Conservation (phyloP, 371 early-diverging fungal species). For the Rhizopus delemar region DNA sequence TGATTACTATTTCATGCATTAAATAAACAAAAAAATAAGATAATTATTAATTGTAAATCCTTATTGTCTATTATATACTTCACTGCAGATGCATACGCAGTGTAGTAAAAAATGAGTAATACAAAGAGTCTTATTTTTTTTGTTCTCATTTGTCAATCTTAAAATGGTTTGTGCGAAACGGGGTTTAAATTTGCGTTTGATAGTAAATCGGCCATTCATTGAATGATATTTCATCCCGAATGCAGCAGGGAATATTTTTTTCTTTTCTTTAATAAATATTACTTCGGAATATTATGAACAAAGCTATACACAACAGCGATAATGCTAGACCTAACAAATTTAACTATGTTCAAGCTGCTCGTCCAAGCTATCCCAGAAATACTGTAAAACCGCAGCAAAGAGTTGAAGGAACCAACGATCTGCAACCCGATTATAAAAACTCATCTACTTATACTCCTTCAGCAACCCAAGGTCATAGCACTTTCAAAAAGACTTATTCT, state of each 20-base stretch:
- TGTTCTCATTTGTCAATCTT: neutral
- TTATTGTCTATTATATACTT: neutral
- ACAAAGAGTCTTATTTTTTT: neutral
- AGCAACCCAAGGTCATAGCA: slow-evolving; percentile 1
- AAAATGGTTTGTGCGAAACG: slow-evolving; percentile 3
- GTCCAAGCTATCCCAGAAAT: slow-evolving; percentile 2
- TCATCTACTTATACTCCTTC: slow-evolving; percentile 7
- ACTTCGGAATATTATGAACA: slow-evolving; percentile 8
- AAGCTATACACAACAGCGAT: slow-evolving; percentile 3
- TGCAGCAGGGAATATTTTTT: neutral
- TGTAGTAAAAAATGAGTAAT: neutral
- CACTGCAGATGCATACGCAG: no score
- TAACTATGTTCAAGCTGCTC: slow-evolving; percentile 13
- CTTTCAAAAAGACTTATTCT: slow-evolving; percentile 1
- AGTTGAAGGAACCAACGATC: neutral
- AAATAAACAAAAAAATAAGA: neutral
- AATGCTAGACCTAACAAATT: slow-evolving; percentile 5
- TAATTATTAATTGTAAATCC: neutral
- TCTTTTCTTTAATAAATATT: slow-evolving; percentile 3
- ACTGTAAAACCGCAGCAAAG: slow-evolving; percentile 6
- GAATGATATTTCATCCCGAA: slow-evolving; percentile 6
- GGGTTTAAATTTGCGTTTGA: neutral
- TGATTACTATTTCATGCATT: neutral
- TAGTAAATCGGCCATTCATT: slow-evolving; percentile 4
- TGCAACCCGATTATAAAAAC: slow-evolving; percentile 4